phyloP scores from a whole-genome alignment of 345 rosid genomes.

The Clarkia xantiana region DNA sequence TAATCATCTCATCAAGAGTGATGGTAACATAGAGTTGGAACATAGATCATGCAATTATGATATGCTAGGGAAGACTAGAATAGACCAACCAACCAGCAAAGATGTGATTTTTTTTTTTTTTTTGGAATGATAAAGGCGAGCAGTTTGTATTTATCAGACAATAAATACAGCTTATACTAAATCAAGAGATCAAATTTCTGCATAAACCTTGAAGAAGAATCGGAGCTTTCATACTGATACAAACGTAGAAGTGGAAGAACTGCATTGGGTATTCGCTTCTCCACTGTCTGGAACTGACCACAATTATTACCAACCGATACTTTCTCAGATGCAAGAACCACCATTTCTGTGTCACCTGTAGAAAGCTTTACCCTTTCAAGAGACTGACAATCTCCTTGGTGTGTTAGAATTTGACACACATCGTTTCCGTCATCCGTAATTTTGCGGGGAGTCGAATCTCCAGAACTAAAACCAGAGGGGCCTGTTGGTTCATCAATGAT shows the following conservation, averaged over 20 bases:
- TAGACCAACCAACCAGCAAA: too few relatives aligned
- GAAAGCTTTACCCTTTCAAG: slow-evolving; percentile 8
- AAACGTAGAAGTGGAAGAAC: slow-evolving; percentile 43
- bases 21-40: too few relatives aligned
- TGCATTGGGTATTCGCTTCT: slow-evolving; percentile 42
- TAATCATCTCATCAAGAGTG: too few relatives aligned
- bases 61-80: too few relatives aligned
- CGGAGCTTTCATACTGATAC: slow-evolving; percentile 69
- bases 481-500: slow-evolving; percentile 13
- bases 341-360: slow-evolving; percentile 9
- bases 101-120: too few relatives aligned
- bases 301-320: slow-evolving; percentile 5
- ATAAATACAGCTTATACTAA: too few relatives aligned
- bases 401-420: slow-evolving; percentile 12
- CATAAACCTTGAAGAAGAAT: slow-evolving; percentile 57
- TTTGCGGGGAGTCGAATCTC: slow-evolving; percentile 21
- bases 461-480: slow-evolving; percentile 18
- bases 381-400: slow-evolving; percentile 19
- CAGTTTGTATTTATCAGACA: too few relatives aligned
- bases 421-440: slow-evolving; percentile 17
- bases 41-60: too few relatives aligned
- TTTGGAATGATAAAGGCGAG: too few relatives aligned
- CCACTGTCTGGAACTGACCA: slow-evolving; percentile 19
- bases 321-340: slow-evolving; percentile 15
- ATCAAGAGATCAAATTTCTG: too few relatives aligned